Percentiles rank a stretch among this genome's conserved stretches.
Conservation (phyloP, 1,139 yeast species). For the Lodderomyces jiufengensis region DNA sequence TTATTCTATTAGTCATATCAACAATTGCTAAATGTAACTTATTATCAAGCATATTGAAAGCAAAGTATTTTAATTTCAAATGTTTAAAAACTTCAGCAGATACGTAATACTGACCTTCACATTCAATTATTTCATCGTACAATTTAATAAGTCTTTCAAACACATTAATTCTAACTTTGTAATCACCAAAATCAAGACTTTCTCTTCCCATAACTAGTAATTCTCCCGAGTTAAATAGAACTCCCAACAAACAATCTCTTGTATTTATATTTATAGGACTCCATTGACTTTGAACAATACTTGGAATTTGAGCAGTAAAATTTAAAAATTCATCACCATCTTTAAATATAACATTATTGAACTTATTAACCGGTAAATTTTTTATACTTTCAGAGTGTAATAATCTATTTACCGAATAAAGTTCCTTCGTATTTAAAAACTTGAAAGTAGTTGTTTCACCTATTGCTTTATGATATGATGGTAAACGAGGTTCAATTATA, state of each 20-base stretch:
- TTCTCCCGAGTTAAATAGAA: constrained; percentile 40
- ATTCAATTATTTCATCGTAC: constrained; percentile 15
- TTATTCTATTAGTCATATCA: constrained; percentile 15
- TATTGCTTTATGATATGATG: constrained; percentile 31
- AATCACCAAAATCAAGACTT: constrained; percentile 20
- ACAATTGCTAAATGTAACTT: constrained; percentile 10
- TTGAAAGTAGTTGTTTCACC: constrained; percentile 12
- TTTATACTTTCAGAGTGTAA: constrained; percentile 30
- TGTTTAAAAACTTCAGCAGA: constrained; percentile 18
- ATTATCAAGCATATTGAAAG: constrained; percentile 18
- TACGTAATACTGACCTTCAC: constrained; percentile 12
- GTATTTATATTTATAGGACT: constrained; percentile 21
- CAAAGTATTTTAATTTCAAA: constrained; percentile 30
- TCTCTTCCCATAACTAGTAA: constrained; percentile 30
- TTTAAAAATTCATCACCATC: constrained; percentile 29
- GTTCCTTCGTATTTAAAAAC: constrained; percentile 26
- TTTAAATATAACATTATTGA: constrained; percentile 24
- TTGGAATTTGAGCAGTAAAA: constrained; percentile 32
- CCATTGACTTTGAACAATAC: constrained; percentile 38
- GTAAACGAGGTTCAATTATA: constrained; percentile 39
- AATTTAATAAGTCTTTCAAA: constrained; percentile 26
- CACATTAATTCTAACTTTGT: constrained; percentile 23
- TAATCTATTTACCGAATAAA: constrained; percentile 26
- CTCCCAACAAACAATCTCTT: constrained; percentile 32
- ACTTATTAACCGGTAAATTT: constrained; percentile 28